A percentile compares a stretch with the other conserved stretches of the same genome.
phyloP scores from a whole-genome alignment of 257 asterid genomes.

The Echium plantagineum region DNA sequence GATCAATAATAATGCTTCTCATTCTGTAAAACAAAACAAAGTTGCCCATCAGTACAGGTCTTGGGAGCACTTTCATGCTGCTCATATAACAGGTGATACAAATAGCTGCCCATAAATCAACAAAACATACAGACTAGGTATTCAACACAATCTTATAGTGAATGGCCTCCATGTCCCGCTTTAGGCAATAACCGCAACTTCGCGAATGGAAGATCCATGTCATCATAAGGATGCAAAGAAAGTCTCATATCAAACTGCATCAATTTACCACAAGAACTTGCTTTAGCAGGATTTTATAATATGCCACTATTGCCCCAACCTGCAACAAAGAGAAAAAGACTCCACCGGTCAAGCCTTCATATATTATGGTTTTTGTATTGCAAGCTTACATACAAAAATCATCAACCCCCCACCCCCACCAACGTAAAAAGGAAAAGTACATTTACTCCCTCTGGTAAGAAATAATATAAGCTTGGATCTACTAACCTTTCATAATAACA shows the following conservation, averaged over 20 bases:
- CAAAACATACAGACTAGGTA: slow-evolving; percentile 9
- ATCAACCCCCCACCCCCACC: no score
- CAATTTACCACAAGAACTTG: slow-evolving; percentile 88
- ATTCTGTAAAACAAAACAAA: slow-evolving; percentile 41
- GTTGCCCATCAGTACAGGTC: not conserved
- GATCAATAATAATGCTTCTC: slow-evolving; percentile 76
- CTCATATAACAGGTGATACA: no score
- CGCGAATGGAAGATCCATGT: slow-evolving; percentile 85
- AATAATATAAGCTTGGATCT: no score
- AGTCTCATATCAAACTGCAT: not conserved
- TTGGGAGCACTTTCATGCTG: not conserved
- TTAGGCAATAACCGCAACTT: slow-evolving; percentile 81
- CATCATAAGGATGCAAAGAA: slow-evolving; percentile 35
- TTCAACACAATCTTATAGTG: slow-evolving; percentile 22
- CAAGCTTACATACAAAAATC: no score
- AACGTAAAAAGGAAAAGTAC: no score
- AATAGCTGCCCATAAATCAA: no score
- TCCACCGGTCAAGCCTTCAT: slow-evolving; percentile 6
- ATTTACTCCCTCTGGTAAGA: no score
- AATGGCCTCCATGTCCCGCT: slow-evolving; percentile 98
- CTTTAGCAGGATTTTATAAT: slow-evolving; percentile 76
- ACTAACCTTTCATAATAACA: no score
- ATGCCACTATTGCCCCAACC: slow-evolving; percentile 90
- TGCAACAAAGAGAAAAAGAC: slow-evolving; percentile 18
- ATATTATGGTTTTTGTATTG: no score